Evolutionary conservation across 2,329 filamentous ascomycete species (phyloP), one percentile per base, ranked within the genome.

Genomic region (Aspergillus sp.): DNA sequence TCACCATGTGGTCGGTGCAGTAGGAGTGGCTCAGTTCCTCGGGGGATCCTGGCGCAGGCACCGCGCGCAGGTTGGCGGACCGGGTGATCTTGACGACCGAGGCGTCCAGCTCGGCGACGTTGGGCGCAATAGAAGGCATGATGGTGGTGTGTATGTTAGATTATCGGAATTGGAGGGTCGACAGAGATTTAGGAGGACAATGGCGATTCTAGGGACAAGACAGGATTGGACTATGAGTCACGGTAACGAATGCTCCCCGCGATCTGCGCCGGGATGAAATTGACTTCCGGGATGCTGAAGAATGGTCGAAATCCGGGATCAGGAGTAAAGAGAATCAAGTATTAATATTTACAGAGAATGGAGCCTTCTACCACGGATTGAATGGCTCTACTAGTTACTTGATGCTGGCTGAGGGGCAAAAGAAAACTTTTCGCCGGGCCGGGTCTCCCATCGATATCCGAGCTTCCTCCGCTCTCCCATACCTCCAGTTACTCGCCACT

Each of bases 1-100:
- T 87, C 64, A 94, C 79, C 91, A 96, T 96, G 79, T 97, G 92
- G 78, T 97, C 91, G 57, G 89, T 91, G 78, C 80, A 82, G 54
- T 69, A 57, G 25, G 65, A 71, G 51, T 73, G 70, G 56, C 68
- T 66, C 62, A 68, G 52, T 53, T 74, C 70, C 63, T 75, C 71
- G 1, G 69, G 63, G 5, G 73, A 76, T 38, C 71, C 68, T 5
- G 69, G 69, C 19, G 62, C 58, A 46, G 73, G 72, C 17, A 76
- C 69, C 52, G 66, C 50, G 42, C 68, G 67, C 7, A 70, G 65
- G 47, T 63, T 66, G 31, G 66, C 64, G 36, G 69, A 69, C 20
- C 58, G 69, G 42, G 71, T 74, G 58, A 74, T 61, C 45, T 69
- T 72, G 58, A 72, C 64, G 41, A 63, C 66, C 16, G 72, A 76